Evolutionary conservation across 31 red algal genomes (phyloP).

Genomic region (Odonthalia washingtoniensis): DNA sequence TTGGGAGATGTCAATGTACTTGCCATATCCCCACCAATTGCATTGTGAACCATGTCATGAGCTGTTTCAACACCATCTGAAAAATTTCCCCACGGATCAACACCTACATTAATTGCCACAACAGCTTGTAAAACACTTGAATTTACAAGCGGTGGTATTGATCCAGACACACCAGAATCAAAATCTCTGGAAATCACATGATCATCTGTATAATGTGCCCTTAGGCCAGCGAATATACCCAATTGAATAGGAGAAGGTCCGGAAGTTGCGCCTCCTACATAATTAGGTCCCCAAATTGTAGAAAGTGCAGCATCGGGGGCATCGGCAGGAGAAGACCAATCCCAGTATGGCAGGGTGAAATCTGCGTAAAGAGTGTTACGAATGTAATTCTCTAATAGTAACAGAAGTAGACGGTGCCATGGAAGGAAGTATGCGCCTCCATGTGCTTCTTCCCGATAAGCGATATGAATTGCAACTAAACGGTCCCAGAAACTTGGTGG

Average conservation of each 20-base stretch:
- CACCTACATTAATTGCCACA: conserved; percentile 13
- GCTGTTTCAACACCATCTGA: conserved; percentile 68
- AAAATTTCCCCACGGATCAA: conserved; percentile 60
- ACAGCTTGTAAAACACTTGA: conserved; percentile 30
- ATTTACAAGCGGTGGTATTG: conserved; percentile 51
- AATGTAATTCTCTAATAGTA: conserved; percentile 70
- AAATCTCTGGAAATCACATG: conserved; percentile 61
- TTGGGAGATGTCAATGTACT: conserved; percentile 44
- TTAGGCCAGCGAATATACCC: conserved; percentile 53
- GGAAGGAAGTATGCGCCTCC: conserved; percentile 68
- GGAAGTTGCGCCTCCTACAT: conserved; percentile 57
- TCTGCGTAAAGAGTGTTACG: conserved; percentile 44
- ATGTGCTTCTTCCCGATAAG: conserved; percentile 54
- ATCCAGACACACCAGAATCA: conserved; percentile 47
- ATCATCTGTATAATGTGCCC: conserved; percentile 15
- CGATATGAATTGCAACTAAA: conserved; percentile 56
- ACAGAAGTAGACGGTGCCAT: conserved; percentile 75
- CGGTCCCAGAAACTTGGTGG: too few relatives aligned
- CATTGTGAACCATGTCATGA: conserved; percentile 59
- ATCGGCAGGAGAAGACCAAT: conserved; percentile 68
- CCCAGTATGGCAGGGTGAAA: conserved; percentile 78
- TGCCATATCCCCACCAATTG: conserved; percentile 70
- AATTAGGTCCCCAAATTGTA: conserved; percentile 51
- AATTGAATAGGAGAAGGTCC: conserved; percentile 49
- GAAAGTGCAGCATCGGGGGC: conserved; percentile 63